Percentiles rank a stretch among this genome's conserved stretches.
Evolutionary conservation across 1,139 yeast genomes (phyloP).

Genomic region (Scheffersomyces lignicola): DNA sequence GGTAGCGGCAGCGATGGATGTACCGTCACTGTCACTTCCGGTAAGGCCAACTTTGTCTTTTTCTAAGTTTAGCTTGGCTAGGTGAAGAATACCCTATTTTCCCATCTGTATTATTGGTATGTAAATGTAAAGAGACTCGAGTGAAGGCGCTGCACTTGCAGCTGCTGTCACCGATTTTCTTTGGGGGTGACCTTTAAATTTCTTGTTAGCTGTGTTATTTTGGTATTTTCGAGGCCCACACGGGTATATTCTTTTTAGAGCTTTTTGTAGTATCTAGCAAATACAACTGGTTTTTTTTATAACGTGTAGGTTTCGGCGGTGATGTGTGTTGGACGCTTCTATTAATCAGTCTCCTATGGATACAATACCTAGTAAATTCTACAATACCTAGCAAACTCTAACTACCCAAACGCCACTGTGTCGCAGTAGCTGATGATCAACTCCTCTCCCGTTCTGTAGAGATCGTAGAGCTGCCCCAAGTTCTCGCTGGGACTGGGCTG

Average conservation of each 20-base stretch:
- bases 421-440: constrained; percentile 56
- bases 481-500: constrained; percentile 61
- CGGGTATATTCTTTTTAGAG: constrained; percentile 1
- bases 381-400: too few species aligned
- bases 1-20: constrained; percentile 74
- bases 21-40: constrained; percentile 68
- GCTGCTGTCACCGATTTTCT: too few species aligned
- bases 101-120: neutral
- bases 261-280: neutral
- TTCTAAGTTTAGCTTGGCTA: constrained; percentile 25
- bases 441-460: constrained; percentile 50
- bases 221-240: too few species aligned
- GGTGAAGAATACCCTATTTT: neutral
- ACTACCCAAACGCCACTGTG: constrained; percentile 58
- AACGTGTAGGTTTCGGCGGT: neutral
- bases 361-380: neutral
- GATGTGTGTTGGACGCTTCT: neutral
- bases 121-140: too few species aligned
- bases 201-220: too few species aligned
- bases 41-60: constrained; percentile 66
- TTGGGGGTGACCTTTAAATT: too few species aligned
- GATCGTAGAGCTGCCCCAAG: constrained; percentile 45
- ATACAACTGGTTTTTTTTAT: neutral
- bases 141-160: too few species aligned
- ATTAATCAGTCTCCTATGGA: neutral